A percentile compares a stretch with the other conserved stretches of the same genome.
phyloP scores from a whole-genome alignment of 345 rosid genomes.

The Eucalyptus polyanthemos region DNA sequence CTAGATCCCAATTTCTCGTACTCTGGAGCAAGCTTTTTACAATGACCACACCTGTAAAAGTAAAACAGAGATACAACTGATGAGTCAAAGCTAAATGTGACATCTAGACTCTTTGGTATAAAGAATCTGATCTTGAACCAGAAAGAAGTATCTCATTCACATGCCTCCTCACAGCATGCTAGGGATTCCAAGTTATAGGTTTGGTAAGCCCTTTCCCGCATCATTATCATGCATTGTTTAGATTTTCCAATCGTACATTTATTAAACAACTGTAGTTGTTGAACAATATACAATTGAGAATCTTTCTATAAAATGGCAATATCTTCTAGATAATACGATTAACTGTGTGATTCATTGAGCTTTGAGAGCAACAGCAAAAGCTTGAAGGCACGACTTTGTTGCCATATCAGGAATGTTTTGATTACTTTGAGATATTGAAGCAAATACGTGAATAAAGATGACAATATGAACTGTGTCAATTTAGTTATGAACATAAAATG shows the following conservation, averaged over 20 bases:
- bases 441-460: not conserved
- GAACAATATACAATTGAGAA: not conserved
- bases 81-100: not conserved
- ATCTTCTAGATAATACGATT: not conserved
- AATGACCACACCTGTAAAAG: slow-evolving; percentile 86
- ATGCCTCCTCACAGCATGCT: not conserved
- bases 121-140: not conserved
- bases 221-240: not conserved
- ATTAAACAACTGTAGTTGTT: not conserved
- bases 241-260: not conserved
- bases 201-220: not conserved
- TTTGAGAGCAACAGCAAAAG: not conserved
- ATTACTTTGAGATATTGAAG: not conserved
- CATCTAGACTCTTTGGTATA: not conserved
- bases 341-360: not conserved
- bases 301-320: not conserved
- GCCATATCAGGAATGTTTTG: not conserved
- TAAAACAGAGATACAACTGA: not conserved
- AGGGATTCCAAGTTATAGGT: not conserved
- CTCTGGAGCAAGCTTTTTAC: slow-evolving; percentile 98
- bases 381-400: not conserved
- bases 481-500: not conserved
- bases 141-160: not conserved
- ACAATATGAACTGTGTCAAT: not conserved
- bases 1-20: slow-evolving; percentile 87